Evolutionary conservation across 805 yeast species (phyloP).

Genomic region (Suhomyces sp.): DNA sequence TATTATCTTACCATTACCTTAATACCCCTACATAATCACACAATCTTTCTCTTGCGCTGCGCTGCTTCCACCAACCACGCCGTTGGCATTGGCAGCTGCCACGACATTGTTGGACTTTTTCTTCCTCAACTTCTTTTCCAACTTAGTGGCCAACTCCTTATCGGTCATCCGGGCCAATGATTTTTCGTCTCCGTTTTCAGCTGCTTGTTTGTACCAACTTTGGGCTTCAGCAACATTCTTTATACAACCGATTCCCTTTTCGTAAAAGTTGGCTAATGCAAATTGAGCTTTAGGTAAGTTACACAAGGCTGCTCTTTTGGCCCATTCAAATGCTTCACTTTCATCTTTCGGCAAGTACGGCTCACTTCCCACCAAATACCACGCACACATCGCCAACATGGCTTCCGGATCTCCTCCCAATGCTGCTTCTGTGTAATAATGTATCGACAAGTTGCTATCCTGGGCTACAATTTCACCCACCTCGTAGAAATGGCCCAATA

Average conservation of each 20-base stretch:
- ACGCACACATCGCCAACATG: constrained; percentile 93
- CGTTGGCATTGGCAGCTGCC: constrained; percentile 4
- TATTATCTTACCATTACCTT: background rate
- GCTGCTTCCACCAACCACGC: constrained; percentile 1
- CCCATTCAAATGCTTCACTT: constrained; percentile 93
- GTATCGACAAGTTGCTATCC: constrained; percentile 81
- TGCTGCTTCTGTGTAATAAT: constrained; percentile 91
- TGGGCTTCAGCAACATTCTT: constrained; percentile 55
- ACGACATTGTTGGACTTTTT: constrained; percentile 12
- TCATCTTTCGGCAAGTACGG: constrained; percentile 77
- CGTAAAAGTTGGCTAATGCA: constrained; percentile 79
- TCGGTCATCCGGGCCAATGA: constrained; percentile 32
- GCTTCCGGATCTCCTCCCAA: constrained; percentile 81
- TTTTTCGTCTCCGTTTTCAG: constrained; percentile 49
- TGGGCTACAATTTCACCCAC: constrained; percentile 71
- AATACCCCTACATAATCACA: constrained; percentile 31
- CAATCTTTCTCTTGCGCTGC: constrained; percentile 42
- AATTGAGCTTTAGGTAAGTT: constrained; percentile 81
- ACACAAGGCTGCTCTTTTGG: constrained; percentile 73
- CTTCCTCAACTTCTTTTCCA: constrained; percentile 30
- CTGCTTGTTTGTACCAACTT: constrained; percentile 75
- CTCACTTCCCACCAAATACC: constrained; percentile 91
- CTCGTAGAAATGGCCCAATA: constrained; percentile 83
- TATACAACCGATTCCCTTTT: constrained; percentile 83
- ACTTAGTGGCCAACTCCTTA: constrained; percentile 26